Percentiles rank a stretch among this genome's conserved stretches.
Evolutionary conservation across 2,329 filamentous ascomycete genomes (phyloP).

Genomic region (Penicillium sp.): DNA sequence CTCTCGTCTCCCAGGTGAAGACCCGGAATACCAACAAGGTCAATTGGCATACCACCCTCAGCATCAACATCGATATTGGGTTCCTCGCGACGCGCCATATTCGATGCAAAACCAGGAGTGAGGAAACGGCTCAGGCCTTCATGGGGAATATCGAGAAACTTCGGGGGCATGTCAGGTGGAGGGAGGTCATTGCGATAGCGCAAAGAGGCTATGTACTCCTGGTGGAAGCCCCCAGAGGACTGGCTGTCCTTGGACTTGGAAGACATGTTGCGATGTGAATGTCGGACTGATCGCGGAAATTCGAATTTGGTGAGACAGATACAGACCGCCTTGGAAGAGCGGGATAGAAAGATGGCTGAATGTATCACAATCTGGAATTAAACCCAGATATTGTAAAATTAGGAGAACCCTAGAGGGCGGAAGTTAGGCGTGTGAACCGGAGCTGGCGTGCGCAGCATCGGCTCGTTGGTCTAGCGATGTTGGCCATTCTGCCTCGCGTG

Average conservation of each 20-base stretch:
- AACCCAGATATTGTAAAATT: background rate
- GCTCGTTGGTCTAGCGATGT: background rate
- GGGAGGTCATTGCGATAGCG: conserved; percentile 94
- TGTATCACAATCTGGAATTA: background rate
- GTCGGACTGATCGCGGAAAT: background rate
- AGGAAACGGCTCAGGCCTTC: conserved; percentile 89
- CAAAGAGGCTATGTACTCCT: conserved; percentile 95
- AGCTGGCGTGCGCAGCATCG: background rate
- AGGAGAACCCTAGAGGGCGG: background rate
- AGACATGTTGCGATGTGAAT: conserved; percentile 26
- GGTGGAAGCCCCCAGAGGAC: conserved; percentile 56
- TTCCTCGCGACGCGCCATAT: conserved; percentile 83
- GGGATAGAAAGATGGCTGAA: background rate
- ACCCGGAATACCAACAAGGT: conserved; percentile 88
- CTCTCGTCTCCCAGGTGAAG: conserved; percentile 93
- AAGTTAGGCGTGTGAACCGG: background rate
- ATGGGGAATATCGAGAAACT: conserved; percentile 94
- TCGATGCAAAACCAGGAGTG: conserved; percentile 80
- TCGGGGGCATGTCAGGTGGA: conserved; percentile 87
- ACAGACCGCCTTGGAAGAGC: background rate
- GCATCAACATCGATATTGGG: conserved; percentile 96
- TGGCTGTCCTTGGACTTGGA: conserved; percentile 38
- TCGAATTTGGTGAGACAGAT: background rate
- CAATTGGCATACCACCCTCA: conserved; percentile 94
- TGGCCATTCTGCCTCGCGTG: conserved; percentile 24